These are phyloP conservation scores for Collariella sp. DNA, from an alignment of 495 filamentous ascomycete species.

Conservation along the genomic window DNA sequence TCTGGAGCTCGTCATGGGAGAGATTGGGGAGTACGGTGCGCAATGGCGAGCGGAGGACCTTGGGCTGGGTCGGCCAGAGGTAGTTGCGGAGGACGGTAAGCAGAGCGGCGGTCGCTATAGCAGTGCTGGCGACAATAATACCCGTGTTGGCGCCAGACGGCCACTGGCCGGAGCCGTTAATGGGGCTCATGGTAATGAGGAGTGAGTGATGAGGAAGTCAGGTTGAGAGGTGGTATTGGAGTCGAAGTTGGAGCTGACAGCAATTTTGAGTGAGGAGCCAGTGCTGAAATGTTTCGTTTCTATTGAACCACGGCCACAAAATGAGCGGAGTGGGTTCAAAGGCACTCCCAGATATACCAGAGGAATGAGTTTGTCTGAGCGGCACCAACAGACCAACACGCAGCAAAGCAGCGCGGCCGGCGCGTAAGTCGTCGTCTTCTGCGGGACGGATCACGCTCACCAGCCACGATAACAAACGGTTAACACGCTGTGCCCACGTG, in stretches of 20 bases:
- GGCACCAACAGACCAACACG: background rate
- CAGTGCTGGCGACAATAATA: slow-evolving; percentile 17
- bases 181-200: slow-evolving; percentile 4
- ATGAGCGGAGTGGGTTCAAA: too few relatives aligned
- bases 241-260: background rate
- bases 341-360: too few relatives aligned
- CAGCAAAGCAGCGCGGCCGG: background rate
- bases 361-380: too few relatives aligned
- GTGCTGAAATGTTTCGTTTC: too few relatives aligned
- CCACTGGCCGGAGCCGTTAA: background rate
- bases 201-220: background rate
- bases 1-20: slow-evolving; percentile 22
- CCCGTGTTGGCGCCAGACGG: background rate
- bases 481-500: slow-evolving; percentile 1
- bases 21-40: slow-evolving; percentile 26
- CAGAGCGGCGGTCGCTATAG: slow-evolving; percentile 26
- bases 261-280: too few relatives aligned
- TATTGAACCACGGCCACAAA: too few relatives aligned
- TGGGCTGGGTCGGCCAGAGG: slow-evolving; percentile 28
- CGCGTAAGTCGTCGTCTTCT: background rate
- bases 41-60: slow-evolving; percentile 31
- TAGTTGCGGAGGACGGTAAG: slow-evolving; percentile 24
- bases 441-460: background rate
- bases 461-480: background rate
- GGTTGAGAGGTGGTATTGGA: background rate